Base-by-base conservation (phyloP, 2,329 filamentous ascomycete genomes). In the Raffaelea ambrosiae region DNA sequence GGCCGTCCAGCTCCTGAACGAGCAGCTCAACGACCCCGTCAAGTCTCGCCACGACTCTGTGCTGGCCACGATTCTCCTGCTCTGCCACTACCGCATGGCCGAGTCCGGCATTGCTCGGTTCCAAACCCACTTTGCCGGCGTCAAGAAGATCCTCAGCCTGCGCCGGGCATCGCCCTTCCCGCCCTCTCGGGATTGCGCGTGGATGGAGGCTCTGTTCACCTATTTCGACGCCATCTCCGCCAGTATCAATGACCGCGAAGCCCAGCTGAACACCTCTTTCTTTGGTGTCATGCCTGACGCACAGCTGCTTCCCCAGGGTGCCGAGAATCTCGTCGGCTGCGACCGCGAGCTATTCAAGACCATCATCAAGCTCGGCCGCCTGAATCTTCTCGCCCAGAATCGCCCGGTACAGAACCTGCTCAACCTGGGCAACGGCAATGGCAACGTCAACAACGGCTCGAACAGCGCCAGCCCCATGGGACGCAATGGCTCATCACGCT, bases 211-310 rank as follows among this genome's bases (percentile, higher is more conserved):
- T 39, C 81, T 95, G 56, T 96, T 96, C 60, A 93, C 88, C 31
- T 95, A 91, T 74, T 94, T 95, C 61, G 91, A 96, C 63, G 88
- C 90, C 48, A 88, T 96, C 68, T 89, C 88, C 0, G 88, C 88
- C 36, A 90, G 86, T 46, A 88, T 95, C 61, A 96, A 96, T 57
- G 87, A 95, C 64, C 81, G 90, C 45, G 90, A 96, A 65, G 81
- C 86, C 26, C 88, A 95, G 63, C 77, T 95, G 18, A 73, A 81
- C 53, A 77, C 80, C 13, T 72, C 79, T 23, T 81, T 87, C 58
- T 77, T 85, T 55, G 86, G 68, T 10, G 61, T 71, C 16, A 59
- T 66, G 42, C 60, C 70, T 1, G 74, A 75, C 38, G 64, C 71
- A 16, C 70, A 71, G 39, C 61, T 77, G 3, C 63, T 79, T 4